Evolutionary conservation across 352 stramenopile genomes (phyloP).

Genomic region (Globisporangium canariense): DNA sequence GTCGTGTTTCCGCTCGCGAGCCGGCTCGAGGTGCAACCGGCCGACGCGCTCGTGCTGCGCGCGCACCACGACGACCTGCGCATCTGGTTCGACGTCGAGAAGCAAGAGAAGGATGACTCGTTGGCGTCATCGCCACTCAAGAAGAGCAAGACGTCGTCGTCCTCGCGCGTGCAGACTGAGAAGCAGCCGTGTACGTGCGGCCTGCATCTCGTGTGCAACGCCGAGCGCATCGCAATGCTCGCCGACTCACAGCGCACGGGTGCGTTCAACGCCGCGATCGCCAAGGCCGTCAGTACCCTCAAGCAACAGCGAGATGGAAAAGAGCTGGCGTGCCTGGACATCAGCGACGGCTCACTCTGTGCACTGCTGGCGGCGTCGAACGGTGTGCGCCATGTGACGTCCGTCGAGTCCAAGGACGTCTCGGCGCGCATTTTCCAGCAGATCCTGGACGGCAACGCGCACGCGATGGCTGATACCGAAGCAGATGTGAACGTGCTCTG

Average conservation of each 20-base stretch:
- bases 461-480: background rate
- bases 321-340: slow-evolving; percentile 56
- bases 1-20: slow-evolving; percentile 65
- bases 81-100: slow-evolving; percentile 76
- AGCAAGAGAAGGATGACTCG: slow-evolving; percentile 8
- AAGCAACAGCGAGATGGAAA: slow-evolving; percentile 6
- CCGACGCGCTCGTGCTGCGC: slow-evolving; percentile 37
- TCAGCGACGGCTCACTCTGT: slow-evolving; percentile 70
- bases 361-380: slow-evolving; percentile 54
- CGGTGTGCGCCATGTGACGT: slow-evolving; percentile 52
- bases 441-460: slow-evolving; percentile 48
- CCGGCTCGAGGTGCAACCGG: slow-evolving; percentile 17
- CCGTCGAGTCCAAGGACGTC: slow-evolving; percentile 79
- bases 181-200: slow-evolving; percentile 67
- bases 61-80: slow-evolving; percentile 71
- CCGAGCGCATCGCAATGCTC: slow-evolving; percentile 76
- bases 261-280: slow-evolving; percentile 41
- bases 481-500: slow-evolving; percentile 53
- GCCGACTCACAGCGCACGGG: slow-evolving; percentile 35
- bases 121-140: slow-evolving; percentile 15
- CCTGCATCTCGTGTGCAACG: slow-evolving; percentile 77
- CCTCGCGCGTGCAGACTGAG: slow-evolving; percentile 19
- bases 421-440: slow-evolving; percentile 76
- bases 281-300: slow-evolving; percentile 21
- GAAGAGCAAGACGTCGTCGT: slow-evolving; percentile 30